Evolutionary conservation across 306 rosid species (phyloP), one percentile per base, ranked within the genome.

Genomic region (Gillenia trifoliata): DNA sequence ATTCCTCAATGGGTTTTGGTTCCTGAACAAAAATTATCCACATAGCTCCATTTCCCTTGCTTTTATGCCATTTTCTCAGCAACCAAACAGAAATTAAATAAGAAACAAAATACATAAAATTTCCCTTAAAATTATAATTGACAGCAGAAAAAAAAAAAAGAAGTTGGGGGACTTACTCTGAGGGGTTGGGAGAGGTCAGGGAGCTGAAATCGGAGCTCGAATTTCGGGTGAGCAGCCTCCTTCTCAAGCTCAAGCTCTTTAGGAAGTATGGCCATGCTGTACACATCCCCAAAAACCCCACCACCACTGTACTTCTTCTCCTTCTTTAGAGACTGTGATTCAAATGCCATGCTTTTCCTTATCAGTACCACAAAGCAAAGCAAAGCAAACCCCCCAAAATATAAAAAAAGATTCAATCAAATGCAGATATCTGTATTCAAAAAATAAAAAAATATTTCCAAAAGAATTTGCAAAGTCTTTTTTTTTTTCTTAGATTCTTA

Each of bases 221-320:
- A 78, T 43, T 75, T 56, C 17, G 70, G 57, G 68, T 60, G 43
- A 20, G 62, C 50, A 15, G 50, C 15, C 41, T 71, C 85, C 81
- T 83, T 87, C 17, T 75, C 78, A 26, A 75, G 75, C 70, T 75
- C 89, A 11, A 83, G 56, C 26, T 80, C 82, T 76, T 85, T 83
- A 29, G 86, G 85, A 80, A 86, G 74, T 79, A 83, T 75, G 63
- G 78, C 38, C 71, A 82, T 78, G 71, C 81, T 80, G 78, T 76
- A 84, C 2, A 84, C 79, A 59, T 91, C 96, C 66, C 90, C 90
- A 73, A 79, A 86, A 3, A 83, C 84, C 69, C 87, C 90, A 40
- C 71, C 85, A 64, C 87, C 90, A 40, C 71, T 77, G 66, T 59
- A 66, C 59, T 74, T 82, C 84, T 84, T 87, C 78, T 84, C 77